Conservation (phyloP, 306 rosid genomes). For the Lagenaria siceraria region DNA sequence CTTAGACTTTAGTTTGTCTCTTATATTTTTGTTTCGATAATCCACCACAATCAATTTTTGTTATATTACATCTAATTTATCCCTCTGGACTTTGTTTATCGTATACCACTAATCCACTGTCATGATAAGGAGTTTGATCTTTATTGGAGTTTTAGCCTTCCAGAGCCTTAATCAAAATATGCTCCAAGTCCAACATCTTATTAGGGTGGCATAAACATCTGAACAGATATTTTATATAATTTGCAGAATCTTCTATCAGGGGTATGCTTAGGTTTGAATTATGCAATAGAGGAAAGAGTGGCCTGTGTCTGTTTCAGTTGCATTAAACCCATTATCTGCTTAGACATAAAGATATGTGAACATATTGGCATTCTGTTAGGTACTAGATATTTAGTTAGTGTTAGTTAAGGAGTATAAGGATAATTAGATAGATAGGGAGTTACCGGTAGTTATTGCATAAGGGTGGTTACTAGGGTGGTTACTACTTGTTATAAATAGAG, state of each 20-base stretch:
- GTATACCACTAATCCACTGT: background rate
- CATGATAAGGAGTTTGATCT: background rate
- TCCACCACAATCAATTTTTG: background rate
- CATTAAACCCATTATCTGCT: slow-evolving; percentile 2
- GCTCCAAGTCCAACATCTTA: background rate
- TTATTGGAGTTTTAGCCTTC: background rate
- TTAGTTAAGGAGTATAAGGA: no score
- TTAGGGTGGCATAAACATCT: background rate
- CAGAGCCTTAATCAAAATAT: background rate
- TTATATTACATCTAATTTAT: background rate
- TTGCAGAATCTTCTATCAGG: background rate
- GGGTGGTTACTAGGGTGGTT: no score
- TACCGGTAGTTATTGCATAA: no score
- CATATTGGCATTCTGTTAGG: background rate
- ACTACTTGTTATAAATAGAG: no score
- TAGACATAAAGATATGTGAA: background rate
- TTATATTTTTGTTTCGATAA: background rate
- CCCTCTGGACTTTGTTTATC: background rate
- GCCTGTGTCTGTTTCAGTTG: background rate
- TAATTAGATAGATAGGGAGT: no score
- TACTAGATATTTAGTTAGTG: no score
- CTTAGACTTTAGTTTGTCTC: background rate
- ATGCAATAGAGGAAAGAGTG: background rate
- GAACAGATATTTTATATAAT: background rate
- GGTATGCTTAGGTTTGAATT: background rate